Percentiles rank a stretch among this genome's conserved stretches.
phyloP scores from a whole-genome alignment of 257 asterid genomes.

The Verbena officinalis region DNA sequence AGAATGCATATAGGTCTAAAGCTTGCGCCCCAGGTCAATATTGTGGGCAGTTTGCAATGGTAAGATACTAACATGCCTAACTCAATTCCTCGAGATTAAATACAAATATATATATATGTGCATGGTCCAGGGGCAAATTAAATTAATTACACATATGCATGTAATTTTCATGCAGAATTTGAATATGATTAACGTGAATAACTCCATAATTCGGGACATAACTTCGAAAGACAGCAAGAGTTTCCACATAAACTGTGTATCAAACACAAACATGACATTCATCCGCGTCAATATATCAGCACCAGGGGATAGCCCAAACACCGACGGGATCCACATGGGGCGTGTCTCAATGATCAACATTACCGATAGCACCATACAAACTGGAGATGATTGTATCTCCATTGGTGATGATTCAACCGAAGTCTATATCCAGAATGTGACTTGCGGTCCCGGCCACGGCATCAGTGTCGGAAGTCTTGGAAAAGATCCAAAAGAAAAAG shows the following conservation, averaged over 20 bases:
- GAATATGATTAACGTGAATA: conserved; percentile 43
- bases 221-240: conserved; percentile 47
- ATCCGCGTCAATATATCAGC: conserved; percentile 27
- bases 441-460: conserved; percentile 54
- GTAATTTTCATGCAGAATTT: conserved; percentile 31
- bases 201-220: conserved; percentile 37
- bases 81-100: not conserved
- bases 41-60: too few species aligned
- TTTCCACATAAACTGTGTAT: conserved; percentile 37
- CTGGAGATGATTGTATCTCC: too few species aligned
- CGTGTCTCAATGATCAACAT: not conserved
- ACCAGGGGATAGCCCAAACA: conserved; percentile 39
- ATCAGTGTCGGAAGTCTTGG: conserved; percentile 52
- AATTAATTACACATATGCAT: not conserved
- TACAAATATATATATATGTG: too few species aligned
- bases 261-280: conserved; percentile 40
- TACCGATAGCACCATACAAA: conserved; percentile 12
- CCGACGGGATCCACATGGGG: conserved; percentile 49
- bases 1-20: too few species aligned
- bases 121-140: not conserved
- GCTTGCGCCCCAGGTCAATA: too few species aligned
- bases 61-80: conserved; percentile 5
- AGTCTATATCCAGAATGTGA: conserved; percentile 26
- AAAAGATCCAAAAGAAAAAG: conserved; percentile 26
- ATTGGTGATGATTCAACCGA: conserved; percentile 39